A percentile compares a stretch with the other conserved stretches of the same genome.
phyloP scores from a whole-genome alignment of 768 basidiomycete species.

The Boletus insuetus region DNA sequence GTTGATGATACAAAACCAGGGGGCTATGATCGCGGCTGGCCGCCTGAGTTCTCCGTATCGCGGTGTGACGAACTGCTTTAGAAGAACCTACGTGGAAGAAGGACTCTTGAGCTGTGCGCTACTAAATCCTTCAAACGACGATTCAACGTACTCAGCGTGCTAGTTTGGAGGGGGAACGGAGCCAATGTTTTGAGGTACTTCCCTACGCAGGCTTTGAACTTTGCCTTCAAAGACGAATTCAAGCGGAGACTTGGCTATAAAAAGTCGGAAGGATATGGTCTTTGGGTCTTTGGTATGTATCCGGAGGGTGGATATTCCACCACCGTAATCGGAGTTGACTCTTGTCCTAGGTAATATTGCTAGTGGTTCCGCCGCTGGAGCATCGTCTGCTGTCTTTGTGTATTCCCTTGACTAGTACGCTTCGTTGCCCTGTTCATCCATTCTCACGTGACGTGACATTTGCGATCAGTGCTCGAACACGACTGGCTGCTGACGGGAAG shows the following conservation, averaged over 20 bases:
- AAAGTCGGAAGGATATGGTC: conserved; percentile 35
- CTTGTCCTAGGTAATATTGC: conserved; percentile 36
- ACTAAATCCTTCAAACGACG: neutral
- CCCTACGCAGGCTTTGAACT: conserved; percentile 46
- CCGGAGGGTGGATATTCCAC: neutral
- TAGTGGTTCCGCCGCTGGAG: conserved; percentile 44
- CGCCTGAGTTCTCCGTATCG: conserved; percentile 36
- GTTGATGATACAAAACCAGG: conserved; percentile 40
- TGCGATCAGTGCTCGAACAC: conserved; percentile 36
- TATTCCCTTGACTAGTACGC: conserved; percentile 46
- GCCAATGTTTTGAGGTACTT: conserved; percentile 46
- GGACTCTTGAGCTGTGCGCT: conserved; percentile 37
- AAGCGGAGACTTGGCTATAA: conserved; percentile 38
- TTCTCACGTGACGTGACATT: neutral
- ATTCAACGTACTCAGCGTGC: conserved; percentile 3
- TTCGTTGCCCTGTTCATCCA: neutral
- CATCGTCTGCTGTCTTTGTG: conserved; percentile 41
- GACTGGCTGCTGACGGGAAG: conserved; percentile 41
- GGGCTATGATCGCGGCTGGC: conserved; percentile 36
- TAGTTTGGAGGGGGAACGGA: conserved; percentile 46
- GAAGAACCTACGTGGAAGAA: conserved; percentile 34
- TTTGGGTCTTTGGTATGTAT: conserved; percentile 36
- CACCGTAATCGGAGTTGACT: neutral
- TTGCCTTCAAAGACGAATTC: conserved; percentile 46
- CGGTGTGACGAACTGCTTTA: conserved; percentile 37